These are phyloP conservation scores for Raddia guianensis DNA, from an alignment of 176 grass and related monocot species.

Conservation along the genomic window DNA sequence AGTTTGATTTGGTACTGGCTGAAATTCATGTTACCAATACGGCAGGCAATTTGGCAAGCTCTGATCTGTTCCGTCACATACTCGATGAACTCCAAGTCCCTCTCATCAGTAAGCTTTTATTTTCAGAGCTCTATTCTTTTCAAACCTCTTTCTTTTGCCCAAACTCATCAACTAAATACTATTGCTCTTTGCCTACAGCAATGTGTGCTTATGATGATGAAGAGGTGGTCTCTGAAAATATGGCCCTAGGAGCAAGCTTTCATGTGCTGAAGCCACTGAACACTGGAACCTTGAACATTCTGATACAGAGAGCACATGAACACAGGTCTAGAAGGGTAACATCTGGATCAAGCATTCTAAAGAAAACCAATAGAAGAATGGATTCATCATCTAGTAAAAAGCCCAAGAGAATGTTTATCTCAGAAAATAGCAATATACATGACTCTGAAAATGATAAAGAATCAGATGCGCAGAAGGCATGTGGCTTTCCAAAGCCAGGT, in stretches of 20 bases:
- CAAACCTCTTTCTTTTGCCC: background rate
- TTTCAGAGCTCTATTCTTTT: slow-evolving; percentile 25
- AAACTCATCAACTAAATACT: background rate
- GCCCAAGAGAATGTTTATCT: background rate
- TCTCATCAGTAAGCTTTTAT: slow-evolving; percentile 37
- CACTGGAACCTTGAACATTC: slow-evolving; percentile 11
- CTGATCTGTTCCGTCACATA: slow-evolving; percentile 22
- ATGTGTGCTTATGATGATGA: slow-evolving; percentile 31
- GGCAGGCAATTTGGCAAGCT: slow-evolving; percentile 4
- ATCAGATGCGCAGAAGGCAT: background rate
- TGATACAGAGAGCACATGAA: slow-evolving; percentile 27
- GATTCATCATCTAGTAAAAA: slow-evolving; percentile 33
- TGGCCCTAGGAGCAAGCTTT: slow-evolving; percentile 25
- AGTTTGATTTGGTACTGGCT: slow-evolving; percentile 44
- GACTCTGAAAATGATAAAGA: background rate
- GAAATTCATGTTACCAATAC: slow-evolving; percentile 35
- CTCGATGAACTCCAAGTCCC: slow-evolving; percentile 33
- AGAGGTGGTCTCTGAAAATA: slow-evolving; percentile 13
- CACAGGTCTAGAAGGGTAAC: slow-evolving; percentile 34
- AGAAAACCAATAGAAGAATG: slow-evolving; percentile 11
- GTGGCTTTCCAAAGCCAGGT: slow-evolving; percentile 1
- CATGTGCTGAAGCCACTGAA: slow-evolving; percentile 40
- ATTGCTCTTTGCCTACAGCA: slow-evolving; percentile 38
- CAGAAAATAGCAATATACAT: background rate
- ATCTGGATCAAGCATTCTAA: background rate